Evolutionary conservation across 2,329 filamentous ascomycete species (phyloP), one percentile per base, ranked within the genome.

Genomic region (Trichoderma gracile): DNA sequence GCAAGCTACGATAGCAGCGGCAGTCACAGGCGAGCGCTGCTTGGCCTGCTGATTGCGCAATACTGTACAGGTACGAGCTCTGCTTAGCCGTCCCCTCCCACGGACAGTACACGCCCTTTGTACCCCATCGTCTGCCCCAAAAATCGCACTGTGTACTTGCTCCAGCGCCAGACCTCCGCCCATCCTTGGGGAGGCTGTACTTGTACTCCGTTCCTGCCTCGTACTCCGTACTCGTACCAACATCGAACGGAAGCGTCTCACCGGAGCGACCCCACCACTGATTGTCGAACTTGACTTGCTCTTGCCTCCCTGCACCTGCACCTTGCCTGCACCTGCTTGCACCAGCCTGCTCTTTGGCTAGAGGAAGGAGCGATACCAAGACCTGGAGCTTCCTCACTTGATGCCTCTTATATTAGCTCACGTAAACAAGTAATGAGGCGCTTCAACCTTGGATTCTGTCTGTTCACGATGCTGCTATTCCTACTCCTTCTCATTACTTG

Each of bases 31-130:
- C 58, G n/a, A 53, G 38, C 52, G 58, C 58, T 45, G 47, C 47
- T 53, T 43, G 47, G 56, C 27, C 38, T 15, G 30, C 25, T 53
- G 63, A 54, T 69, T 70, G 66, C 63, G 70, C 65, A 74, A 75
- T 78, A 78, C 77, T 78, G 77, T 78, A 76, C 68, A 71, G 74
- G 72, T 76, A 78, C 76, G 70, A 69, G 67, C 54, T 63, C 59
- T 67, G 68, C 69, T 68, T 70, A 71, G 70, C 68, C 70, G 71
- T 69, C 70, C 71, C 69, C 72, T 68, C 71, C 70, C 68, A 77
- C 66, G 73, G 75, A 76, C 71, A 75, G 74, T 77, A 74, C 76
- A 72, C 72, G 56, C 62, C 60, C 52, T 67, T 70, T 75, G 76
- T 77, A 78, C 71, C 67, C 67, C 66, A 43, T 58, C 65, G 43